phyloP scores from a whole-genome alignment of 1,284 basidiomycete species.

The Puccinia hordei region DNA sequence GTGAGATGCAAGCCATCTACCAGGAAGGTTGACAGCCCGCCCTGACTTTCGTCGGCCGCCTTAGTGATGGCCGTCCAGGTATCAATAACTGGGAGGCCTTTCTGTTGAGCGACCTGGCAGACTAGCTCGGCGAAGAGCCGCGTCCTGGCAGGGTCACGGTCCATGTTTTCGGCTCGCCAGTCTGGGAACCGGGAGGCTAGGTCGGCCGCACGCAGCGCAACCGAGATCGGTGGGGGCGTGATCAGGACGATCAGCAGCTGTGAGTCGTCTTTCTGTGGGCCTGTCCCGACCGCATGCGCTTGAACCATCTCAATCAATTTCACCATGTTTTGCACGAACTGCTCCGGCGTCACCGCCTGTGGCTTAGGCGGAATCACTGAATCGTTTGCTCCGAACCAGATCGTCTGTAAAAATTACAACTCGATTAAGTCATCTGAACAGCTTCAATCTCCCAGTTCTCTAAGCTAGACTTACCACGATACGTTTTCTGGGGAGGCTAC shows the following conservation, averaged over 20 bases:
- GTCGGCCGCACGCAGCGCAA: constrained; percentile 38
- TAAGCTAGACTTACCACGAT: constrained; percentile 35
- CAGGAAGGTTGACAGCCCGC: constrained; percentile 31
- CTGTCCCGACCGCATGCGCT: background rate
- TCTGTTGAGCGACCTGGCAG: constrained; percentile 30
- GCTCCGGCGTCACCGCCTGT: constrained; percentile 25
- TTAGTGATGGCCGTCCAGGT: constrained; percentile 48
- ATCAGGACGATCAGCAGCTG: constrained; percentile 40
- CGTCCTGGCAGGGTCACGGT: constrained; percentile 35
- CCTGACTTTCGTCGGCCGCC: constrained; percentile 21
- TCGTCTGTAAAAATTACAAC: constrained; percentile 24
- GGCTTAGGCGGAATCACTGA: constrained; percentile 38
- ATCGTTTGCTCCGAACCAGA: constrained; percentile 50
- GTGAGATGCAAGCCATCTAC: constrained; percentile 50
- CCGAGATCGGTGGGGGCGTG: constrained; percentile 44
- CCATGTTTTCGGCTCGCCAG: constrained; percentile 49
- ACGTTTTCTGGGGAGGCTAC: constrained; percentile 25
- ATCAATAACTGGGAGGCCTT: constrained; percentile 48
- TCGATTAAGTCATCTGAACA: background rate
- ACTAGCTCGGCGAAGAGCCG: constrained; percentile 37
- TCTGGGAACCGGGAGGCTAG: constrained; percentile 38
- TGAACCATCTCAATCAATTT: constrained; percentile 34
- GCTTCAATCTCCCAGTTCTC: background rate
- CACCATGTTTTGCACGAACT: constrained; percentile 38
- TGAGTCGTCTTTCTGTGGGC: background rate